Conservation (phyloP, 225 moss, liverwort and hornwort species). For the Physcomitrium patens region DNA sequence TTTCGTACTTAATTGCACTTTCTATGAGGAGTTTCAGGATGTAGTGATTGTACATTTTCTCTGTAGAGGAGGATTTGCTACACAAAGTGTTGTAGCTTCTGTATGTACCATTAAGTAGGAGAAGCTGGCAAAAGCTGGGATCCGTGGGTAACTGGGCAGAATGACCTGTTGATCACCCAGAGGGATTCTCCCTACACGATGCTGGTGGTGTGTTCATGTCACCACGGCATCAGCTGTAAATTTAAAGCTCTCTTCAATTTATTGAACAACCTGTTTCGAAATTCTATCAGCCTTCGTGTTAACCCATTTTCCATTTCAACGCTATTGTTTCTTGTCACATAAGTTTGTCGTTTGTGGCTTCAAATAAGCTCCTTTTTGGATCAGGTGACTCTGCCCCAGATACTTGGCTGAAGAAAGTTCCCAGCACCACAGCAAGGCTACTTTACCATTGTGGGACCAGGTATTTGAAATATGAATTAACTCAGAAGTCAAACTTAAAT, state of each 20-base stretch:
- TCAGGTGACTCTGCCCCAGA: too few relatives aligned
- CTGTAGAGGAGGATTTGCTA: conserved; percentile 23
- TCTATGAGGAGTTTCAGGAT: conserved; percentile 11
- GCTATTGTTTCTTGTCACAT: too few relatives aligned
- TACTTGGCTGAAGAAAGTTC: too few relatives aligned
- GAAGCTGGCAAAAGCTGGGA: conserved; percentile 21
- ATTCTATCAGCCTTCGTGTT: too few relatives aligned
- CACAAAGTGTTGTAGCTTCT: conserved; percentile 34
- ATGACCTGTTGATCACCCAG: conserved; percentile 18
- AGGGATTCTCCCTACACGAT: conserved; percentile 28
- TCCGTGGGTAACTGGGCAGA: conserved; percentile 17
- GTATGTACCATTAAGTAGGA: conserved; percentile 33
- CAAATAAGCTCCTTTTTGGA: too few relatives aligned
- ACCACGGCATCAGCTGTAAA: conserved; percentile 47
- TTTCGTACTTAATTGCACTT: conserved; percentile 2
- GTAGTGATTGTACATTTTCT: conserved; percentile 21
- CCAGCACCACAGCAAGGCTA: too few relatives aligned
- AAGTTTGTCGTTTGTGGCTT: too few relatives aligned
- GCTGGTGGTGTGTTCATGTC: conserved; percentile 37
- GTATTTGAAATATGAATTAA: too few relatives aligned
- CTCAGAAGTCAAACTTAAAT: too few relatives aligned
- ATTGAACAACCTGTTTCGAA: too few relatives aligned
- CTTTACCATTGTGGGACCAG: too few relatives aligned
- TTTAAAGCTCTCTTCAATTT: conserved; percentile 2
- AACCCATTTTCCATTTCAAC: too few relatives aligned